A percentile compares a stretch with the other conserved stretches of the same genome.
Conservation (phyloP, 2,329 filamentous ascomycete genomes). For the Ophiostoma quercus region DNA sequence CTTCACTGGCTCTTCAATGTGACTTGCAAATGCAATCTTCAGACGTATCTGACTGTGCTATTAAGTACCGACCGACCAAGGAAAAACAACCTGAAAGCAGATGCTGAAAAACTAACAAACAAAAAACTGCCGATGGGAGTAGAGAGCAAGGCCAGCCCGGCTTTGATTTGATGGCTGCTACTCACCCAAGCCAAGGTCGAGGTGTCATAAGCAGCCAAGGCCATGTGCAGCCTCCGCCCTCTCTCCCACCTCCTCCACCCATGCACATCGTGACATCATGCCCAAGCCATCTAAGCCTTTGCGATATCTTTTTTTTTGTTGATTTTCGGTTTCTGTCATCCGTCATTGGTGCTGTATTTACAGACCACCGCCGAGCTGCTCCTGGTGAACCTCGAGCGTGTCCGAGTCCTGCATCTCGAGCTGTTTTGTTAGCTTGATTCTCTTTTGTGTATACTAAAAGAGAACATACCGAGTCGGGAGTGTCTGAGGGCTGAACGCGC, state of each 20-base stretch:
- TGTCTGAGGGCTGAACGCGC: slow-evolving; percentile 82
- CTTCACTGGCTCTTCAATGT: not conserved
- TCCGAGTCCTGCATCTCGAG: slow-evolving; percentile 97
- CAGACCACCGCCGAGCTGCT: slow-evolving; percentile 78
- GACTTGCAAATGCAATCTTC: not conserved
- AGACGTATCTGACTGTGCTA: slow-evolving; percentile 2
- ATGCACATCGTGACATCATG: not conserved
- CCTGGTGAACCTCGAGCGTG: slow-evolving; percentile 93
- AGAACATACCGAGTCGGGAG: slow-evolving; percentile 74
- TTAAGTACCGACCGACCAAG: not conserved
- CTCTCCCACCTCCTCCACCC: not conserved
- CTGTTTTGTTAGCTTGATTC: slow-evolving; percentile 42
- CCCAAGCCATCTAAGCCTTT: not conserved
- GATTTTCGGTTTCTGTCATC: not conserved
- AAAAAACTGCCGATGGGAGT: not conserved
- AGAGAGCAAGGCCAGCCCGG: not conserved
- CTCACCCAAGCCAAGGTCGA: not conserved
- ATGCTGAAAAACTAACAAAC: slow-evolving; percentile 3
- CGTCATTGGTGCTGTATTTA: not conserved
- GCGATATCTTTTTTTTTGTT: not conserved
- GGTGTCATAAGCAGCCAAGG: not conserved
- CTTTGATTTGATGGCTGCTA: not conserved
- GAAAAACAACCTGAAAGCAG: not conserved
- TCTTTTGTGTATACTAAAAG: too few relatives aligned
- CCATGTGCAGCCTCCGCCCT: not conserved